phyloP scores from a whole-genome alignment of 176 grass and related monocot species.

The Otatea glauca region DNA sequence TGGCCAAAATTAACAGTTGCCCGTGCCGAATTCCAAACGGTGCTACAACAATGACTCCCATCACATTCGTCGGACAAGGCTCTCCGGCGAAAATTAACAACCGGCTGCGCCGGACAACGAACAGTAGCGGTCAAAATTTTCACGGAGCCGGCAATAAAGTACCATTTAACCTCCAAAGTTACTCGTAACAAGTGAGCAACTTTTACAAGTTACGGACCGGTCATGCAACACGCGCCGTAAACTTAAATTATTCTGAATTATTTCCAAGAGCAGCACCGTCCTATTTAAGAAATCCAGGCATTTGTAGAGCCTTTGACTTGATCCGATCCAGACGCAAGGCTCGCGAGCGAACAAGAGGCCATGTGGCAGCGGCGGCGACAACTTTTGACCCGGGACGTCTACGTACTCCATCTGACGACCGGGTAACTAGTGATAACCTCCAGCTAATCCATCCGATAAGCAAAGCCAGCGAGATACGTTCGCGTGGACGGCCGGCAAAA shows the following conservation, averaged over 20 bases:
- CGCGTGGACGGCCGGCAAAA: conserved; percentile 9
- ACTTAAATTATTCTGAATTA: neutral
- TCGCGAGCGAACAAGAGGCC: neutral
- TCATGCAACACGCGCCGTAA: neutral
- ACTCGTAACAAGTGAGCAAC: neutral
- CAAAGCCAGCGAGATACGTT: neutral
- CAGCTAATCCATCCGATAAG: neutral
- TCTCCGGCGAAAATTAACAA: neutral
- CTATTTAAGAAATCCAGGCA: neutral
- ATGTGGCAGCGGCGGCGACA: neutral
- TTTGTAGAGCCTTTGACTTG: neutral
- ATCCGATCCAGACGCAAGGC: neutral
- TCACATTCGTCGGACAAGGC: neutral
- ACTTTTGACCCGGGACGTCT: conserved; percentile 26
- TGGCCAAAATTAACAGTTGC: conserved; percentile 18
- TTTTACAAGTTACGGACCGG: neutral
- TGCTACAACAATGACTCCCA: neutral
- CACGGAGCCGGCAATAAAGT: neutral
- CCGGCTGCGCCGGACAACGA: neutral
- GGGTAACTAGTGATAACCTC: neutral
- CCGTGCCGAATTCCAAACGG: neutral
- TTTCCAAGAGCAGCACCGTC: neutral
- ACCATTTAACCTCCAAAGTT: neutral
- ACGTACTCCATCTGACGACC: too few relatives aligned
- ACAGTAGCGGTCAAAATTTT: neutral